These are phyloP conservation scores for Lachancea thermotolerans DNA, from an alignment of 805 yeast species.

Conservation along the genomic window DNA sequence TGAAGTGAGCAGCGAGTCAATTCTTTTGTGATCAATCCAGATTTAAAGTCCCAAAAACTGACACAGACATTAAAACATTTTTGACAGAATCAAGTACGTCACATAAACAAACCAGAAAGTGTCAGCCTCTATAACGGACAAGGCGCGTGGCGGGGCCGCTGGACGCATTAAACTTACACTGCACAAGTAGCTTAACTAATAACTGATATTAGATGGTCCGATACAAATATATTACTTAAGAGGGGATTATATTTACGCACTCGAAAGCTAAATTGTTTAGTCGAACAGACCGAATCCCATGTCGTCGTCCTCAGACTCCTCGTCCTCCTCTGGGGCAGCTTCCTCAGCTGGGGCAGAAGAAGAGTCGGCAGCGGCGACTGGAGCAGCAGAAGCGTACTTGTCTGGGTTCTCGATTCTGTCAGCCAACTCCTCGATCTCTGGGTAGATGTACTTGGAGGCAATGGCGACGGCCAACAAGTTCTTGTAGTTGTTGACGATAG, in stretches of 20 bases:
- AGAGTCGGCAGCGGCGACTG: slow-evolving; percentile 83
- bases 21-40: too few species aligned
- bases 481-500: slow-evolving; percentile 98
- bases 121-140: too few species aligned
- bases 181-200: too few species aligned
- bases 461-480: slow-evolving; percentile 94
- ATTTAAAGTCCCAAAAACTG: too few species aligned
- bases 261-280: slow-evolving; percentile 39
- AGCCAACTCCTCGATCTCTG: slow-evolving; percentile 97
- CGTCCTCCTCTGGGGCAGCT: slow-evolving; percentile 69
- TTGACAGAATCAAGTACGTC: too few species aligned
- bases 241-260: background rate
- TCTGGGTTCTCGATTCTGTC: slow-evolving; percentile 99
- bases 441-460: slow-evolving; percentile 98
- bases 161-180: too few species aligned
- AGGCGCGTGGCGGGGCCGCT: too few species aligned
- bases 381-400: slow-evolving; percentile 99
- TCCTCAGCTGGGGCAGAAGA: slow-evolving; percentile 57
- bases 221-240: background rate
- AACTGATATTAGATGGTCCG: background rate
- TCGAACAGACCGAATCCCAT: slow-evolving; percentile 99
- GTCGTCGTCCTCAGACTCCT: slow-evolving; percentile 60
- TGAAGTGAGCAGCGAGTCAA: too few species aligned
- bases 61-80: too few species aligned
- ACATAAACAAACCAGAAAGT: too few species aligned